These are phyloP conservation scores for Eucalyptus dawsonii DNA, from an alignment of 345 rosid species.

Conservation along the genomic window DNA sequence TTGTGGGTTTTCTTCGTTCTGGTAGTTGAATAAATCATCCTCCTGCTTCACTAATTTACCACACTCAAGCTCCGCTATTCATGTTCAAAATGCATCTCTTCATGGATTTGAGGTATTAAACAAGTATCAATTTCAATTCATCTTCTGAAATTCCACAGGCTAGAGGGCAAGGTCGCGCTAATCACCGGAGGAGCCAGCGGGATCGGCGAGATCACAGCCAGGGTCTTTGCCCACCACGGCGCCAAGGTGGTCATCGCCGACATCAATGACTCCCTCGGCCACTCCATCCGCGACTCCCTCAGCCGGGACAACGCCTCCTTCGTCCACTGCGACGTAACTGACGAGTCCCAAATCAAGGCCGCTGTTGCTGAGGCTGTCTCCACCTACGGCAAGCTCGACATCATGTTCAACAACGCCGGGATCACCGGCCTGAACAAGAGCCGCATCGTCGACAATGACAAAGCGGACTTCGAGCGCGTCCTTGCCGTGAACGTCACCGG, in stretches of 20 bases:
- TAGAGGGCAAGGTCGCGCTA: constrained; percentile 21
- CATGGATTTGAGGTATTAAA: not conserved
- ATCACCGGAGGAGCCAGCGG: constrained; percentile 26
- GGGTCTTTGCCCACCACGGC: constrained; percentile 6
- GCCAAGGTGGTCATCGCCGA: constrained; percentile 18
- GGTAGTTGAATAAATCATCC: not conserved
- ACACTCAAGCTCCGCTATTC: no score
- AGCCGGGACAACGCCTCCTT: constrained; percentile 2
- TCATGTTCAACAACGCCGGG: constrained; percentile 35
- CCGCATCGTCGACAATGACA: constrained; percentile 19
- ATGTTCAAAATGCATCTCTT: not conserved
- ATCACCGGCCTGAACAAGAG: not conserved
- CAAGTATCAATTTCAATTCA: not conserved
- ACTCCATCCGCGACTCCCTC: not conserved
- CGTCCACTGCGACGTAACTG: constrained; percentile 17
- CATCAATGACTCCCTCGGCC: constrained; percentile 7
- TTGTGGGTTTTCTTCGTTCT: not conserved
- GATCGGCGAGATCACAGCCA: constrained; percentile 11
- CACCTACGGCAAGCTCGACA: constrained; percentile 21
- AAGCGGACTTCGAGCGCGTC: constrained; percentile 27
- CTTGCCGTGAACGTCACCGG: constrained; percentile 17
- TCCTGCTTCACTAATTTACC: no score
- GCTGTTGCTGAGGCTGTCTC: constrained; percentile 13
- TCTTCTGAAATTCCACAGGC: not conserved
- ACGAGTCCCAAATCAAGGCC: constrained; percentile 10